Evolutionary conservation across 768 basidiomycete genomes (phyloP), one percentile per base, ranked within the genome.

Genomic region (Auriculariales sp.): DNA sequence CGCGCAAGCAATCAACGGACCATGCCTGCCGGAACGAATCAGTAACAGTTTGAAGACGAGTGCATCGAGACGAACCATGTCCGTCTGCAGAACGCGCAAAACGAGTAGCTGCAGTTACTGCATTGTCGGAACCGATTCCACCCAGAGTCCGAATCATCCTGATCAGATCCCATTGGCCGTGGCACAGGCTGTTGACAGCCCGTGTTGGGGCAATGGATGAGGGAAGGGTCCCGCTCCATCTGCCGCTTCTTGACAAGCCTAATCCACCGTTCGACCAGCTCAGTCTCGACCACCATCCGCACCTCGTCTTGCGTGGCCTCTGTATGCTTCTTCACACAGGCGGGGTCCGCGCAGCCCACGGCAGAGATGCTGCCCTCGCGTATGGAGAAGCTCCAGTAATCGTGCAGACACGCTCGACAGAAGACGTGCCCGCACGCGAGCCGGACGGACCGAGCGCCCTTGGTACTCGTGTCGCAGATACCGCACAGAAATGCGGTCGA

Each of bases 331-430:
- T 87, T 89, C n/a, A 84, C 77, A 57, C 91, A 95, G 30, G 68
- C 70, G 1, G 79, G 77, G 57, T 88, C 81, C 1, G 91, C 85
- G 60, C 91, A 95, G 0, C 81, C 74, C 1, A 95, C 90, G 17
- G 71, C 71, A 28, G 69, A 72, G 12, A 90, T 67, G 51, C 83
- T 79, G 5, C 91, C 91, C 59, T 93, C 89, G 45, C 65, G 67
- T 48, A 95, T 83, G 55, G 81, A 83, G 46, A 90, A 61, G 36
- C 73, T 71, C 90, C 90, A 95, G 60, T 85, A 92, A 47, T 83
- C 81, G 48, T 71, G 70, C 25, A 94, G 62, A 59, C 91, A 94
- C 6, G 72, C 62, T n/a, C 77, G 75, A 61, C 91, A 94, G 61
- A 91, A 93, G 11, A 91, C 73, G 61, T 93, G 91, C 1, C 64